phyloP scores from a whole-genome alignment of 306 rosid species.

The Canavalia ensiformis region DNA sequence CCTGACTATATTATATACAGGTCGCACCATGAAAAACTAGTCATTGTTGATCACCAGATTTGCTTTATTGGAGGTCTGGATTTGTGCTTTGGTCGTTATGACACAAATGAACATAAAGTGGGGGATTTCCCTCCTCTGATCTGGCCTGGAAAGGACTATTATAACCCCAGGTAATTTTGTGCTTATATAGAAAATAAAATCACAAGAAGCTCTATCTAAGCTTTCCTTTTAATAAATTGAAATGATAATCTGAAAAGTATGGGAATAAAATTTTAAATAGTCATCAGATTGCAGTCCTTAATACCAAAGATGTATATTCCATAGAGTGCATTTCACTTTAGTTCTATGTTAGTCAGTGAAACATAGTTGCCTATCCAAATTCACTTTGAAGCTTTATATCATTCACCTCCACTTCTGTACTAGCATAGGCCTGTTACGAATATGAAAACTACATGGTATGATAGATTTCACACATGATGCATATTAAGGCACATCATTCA shows the following conservation, averaged over 20 bases:
- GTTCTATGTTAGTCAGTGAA: too few relatives aligned
- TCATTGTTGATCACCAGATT: conserved; percentile 92
- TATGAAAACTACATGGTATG: too few relatives aligned
- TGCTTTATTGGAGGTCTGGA: conserved; percentile 98
- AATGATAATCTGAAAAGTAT: neutral
- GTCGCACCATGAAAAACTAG: conserved; percentile 99
- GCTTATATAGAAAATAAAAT: conserved; percentile 18
- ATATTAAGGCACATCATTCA: neutral
- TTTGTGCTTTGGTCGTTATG: conserved; percentile 99
- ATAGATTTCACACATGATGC: neutral
- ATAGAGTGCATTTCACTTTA: too few relatives aligned
- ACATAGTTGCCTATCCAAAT: neutral
- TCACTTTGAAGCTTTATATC: conserved; percentile 10
- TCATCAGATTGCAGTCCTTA: conserved; percentile 6
- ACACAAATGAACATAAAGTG: conserved; percentile 90
- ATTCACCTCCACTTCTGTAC: too few relatives aligned
- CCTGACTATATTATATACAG: conserved; percentile 63
- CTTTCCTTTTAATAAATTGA: too few relatives aligned
- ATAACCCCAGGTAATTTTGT: conserved; percentile 87
- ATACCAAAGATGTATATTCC: too few relatives aligned
- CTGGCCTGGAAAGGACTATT: conserved; percentile 99
- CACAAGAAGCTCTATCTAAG: neutral
- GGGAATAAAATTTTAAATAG: neutral
- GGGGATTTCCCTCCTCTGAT: conserved; percentile 79
- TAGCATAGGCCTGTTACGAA: too few relatives aligned